phyloP scores from a whole-genome alignment of 169 alveolate species.

The Cryptosporidium baileyi region DNA sequence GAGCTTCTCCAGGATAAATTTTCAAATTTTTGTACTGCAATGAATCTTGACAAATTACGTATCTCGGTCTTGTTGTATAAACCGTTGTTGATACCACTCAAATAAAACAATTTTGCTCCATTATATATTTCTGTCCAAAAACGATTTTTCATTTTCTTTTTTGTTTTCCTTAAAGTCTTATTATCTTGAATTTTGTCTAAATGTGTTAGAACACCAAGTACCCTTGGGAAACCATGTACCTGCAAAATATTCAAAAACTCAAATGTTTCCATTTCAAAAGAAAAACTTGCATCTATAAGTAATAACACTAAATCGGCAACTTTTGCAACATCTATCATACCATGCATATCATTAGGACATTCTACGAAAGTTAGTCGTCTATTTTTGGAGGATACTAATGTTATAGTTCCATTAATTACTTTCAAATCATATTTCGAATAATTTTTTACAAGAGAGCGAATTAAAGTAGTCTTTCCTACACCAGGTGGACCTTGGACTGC shows the following conservation, averaged over 20 bases:
- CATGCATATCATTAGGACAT: slow-evolving; percentile 93
- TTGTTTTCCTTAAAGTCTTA: slow-evolving; percentile 90
- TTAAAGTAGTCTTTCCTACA: slow-evolving; percentile 96
- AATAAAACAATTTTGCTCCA: slow-evolving; percentile 96
- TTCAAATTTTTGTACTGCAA: slow-evolving; percentile 90
- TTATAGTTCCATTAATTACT: slow-evolving; percentile 90
- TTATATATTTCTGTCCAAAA: slow-evolving; percentile 97
- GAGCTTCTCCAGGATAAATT: slow-evolving; percentile 92
- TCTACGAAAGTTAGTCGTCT: slow-evolving; percentile 95
- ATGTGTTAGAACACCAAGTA: slow-evolving; percentile 96
- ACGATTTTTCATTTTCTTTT: slow-evolving; percentile 93
- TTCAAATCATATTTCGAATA: slow-evolving; percentile 88
- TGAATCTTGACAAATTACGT: slow-evolving; percentile 92
- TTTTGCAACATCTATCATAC: slow-evolving; percentile 97
- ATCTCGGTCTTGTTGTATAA: slow-evolving; percentile 91
- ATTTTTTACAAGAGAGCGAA: slow-evolving; percentile 94
- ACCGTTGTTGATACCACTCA: slow-evolving; percentile 93
- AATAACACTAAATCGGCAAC: slow-evolving; percentile 96
- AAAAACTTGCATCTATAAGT: slow-evolving; percentile 94
- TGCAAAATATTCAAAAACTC: slow-evolving; percentile 96
- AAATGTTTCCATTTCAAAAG: slow-evolving; percentile 98
- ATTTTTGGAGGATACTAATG: slow-evolving; percentile 92
- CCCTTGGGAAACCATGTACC: slow-evolving; percentile 91
- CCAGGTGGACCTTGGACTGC: slow-evolving; percentile 95
- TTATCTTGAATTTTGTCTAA: slow-evolving; percentile 92